Evolutionary conservation across 1,284 basidiomycete genomes (phyloP).

Genomic region (Ceratobasidium sp.): DNA sequence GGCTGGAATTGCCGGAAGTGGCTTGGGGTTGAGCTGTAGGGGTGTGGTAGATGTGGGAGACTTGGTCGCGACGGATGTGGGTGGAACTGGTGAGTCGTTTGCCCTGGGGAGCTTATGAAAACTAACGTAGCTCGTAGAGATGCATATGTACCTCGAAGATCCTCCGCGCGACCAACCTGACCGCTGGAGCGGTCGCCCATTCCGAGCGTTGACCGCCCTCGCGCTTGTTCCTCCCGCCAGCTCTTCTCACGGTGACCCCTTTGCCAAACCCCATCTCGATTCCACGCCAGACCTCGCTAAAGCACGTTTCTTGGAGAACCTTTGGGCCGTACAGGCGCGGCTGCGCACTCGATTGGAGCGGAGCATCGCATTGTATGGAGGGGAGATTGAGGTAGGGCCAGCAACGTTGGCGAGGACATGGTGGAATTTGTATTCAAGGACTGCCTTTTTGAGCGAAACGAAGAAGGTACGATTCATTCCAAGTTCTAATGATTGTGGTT

Average conservation of each 20-base stretch:
- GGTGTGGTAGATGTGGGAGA: conserved; percentile 90
- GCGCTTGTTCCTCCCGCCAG: conserved; percentile 75
- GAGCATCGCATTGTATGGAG: conserved; percentile 75
- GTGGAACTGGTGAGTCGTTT: conserved; percentile 75
- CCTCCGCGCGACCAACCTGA: conserved; percentile 85
- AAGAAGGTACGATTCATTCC: conserved; percentile 73
- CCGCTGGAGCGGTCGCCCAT: conserved; percentile 84
- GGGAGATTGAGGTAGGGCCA: conserved; percentile 79
- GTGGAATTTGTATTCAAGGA: conserved; percentile 86
- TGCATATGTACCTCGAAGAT: conserved; percentile 85
- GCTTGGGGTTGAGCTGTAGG: conserved; percentile 80
- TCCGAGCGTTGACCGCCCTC: conserved; percentile 75
- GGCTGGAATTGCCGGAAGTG: conserved; percentile 27
- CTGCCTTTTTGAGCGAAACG: conserved; percentile 76
- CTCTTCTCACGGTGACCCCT: conserved; percentile 69
- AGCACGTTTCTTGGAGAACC: conserved; percentile 84
- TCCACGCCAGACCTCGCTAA: conserved; percentile 71
- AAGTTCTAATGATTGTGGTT: neutral
- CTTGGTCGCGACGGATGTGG: conserved; percentile 85
- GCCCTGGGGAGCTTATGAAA: neutral
- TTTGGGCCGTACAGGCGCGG: conserved; percentile 87
- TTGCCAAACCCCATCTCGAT: conserved; percentile 57
- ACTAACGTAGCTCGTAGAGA: conserved; percentile 65
- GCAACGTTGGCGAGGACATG: conserved; percentile 80
- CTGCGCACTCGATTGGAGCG: conserved; percentile 76